Base-by-base conservation (phyloP, 495 filamentous ascomycete species). In the Hyaloscypha finlandica region DNA sequence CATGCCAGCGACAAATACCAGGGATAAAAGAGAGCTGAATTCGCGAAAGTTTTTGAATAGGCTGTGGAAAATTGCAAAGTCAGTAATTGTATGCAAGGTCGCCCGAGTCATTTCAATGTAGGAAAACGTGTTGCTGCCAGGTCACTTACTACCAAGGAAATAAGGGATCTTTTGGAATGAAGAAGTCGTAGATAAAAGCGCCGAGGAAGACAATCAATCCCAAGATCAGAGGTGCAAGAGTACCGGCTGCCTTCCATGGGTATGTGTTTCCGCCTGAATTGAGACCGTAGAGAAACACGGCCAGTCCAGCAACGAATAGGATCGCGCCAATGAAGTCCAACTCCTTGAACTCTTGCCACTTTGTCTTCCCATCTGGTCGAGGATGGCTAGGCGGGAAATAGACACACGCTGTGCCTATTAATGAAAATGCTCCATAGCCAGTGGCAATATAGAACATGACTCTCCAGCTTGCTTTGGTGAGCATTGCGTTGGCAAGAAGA, bases 201-300 rank as follows among this genome's bases (percentile, higher is more conserved):
- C 30, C 32, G 9, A 71, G 29, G 35, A 76, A 71, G 51, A 68
- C 52, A 8, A 71, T 8, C 2, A 68, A 20, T 19, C 74, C 74
- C 4, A 77, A 16, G 32, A 75, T 68, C 32, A 77, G 59, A 12
- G 74, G 73, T 1, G 68, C 68, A 25, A 75, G 56, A 2, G 70
- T 70, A 3, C 73, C 70, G 9, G 66, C 74, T 29, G 45, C 60
- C 2, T 4, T 19, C 67, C 67, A 69, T n/a, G 67, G 55, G 60
- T 76, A 71, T 2, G 62, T 51, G 63, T 71, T 53, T 56, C 74
- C 37, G 56, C 71, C 67, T n/a, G 57, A 84, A 52, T 78, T 77
- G 29, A 86, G 74, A 56, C 74, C 74, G 51, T 61, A 68, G n/a
- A 76, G 68, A 58, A 76, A 76, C 14, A 74, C 55, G 14, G 72